Evolutionary conservation across 2,329 filamentous ascomycete genomes (phyloP).

Genomic region (Fusarium duplospermum): DNA sequence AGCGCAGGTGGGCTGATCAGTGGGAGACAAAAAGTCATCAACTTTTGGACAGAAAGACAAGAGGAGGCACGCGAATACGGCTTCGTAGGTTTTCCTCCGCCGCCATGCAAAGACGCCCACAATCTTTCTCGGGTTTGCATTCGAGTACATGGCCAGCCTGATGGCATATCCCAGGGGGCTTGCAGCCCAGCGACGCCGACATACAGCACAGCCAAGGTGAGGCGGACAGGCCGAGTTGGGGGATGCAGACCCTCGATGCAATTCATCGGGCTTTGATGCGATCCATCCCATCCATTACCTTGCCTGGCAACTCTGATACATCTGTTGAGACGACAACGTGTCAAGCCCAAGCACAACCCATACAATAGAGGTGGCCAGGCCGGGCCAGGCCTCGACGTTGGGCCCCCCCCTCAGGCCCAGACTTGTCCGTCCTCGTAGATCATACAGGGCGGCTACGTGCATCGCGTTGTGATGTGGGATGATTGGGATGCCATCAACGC

Average conservation of each 20-base stretch:
- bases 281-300: not conserved
- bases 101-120: not conserved
- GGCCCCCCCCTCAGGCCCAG: constrained; percentile 21
- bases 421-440: constrained; percentile 15
- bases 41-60: not conserved
- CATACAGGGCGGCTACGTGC: constrained; percentile 29
- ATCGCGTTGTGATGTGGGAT: constrained; percentile 30
- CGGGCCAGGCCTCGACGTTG: constrained; percentile 13
- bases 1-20: constrained; percentile 20
- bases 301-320: constrained; percentile 5
- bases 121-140: not conserved
- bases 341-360: constrained; percentile 2
- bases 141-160: not conserved
- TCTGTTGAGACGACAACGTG: constrained; percentile 13
- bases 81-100: not conserved
- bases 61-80: not conserved
- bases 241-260: constrained; percentile 15
- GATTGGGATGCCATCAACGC: constrained; percentile 24
- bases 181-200: not conserved
- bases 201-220: constrained; percentile 9
- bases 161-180: not conserved
- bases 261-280: constrained; percentile 18
- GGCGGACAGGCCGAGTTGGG: constrained; percentile 21
- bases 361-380: not conserved
- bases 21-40: not conserved